Evolutionary conservation across 2,329 filamentous ascomycete genomes (phyloP).

Genomic region (Coniella vitis): DNA sequence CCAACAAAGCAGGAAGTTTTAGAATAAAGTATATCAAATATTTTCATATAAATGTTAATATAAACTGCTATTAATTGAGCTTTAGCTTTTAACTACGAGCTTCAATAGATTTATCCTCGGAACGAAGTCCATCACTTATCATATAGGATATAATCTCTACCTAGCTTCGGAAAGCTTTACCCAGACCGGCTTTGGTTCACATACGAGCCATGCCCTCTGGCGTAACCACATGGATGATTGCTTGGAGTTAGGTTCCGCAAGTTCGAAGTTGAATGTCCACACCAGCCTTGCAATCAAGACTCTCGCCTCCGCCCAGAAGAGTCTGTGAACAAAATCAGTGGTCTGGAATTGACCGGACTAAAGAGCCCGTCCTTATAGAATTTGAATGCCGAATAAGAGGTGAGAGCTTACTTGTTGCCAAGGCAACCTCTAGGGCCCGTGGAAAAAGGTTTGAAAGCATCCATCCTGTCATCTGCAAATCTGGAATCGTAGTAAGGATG

Average conservation of each 20-base stretch:
- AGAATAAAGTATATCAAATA: too few species aligned
- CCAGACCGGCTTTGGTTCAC: not conserved
- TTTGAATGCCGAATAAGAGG: not conserved
- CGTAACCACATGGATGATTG: not conserved
- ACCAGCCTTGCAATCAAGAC: not conserved
- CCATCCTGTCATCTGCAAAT: not conserved
- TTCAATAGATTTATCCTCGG: too few species aligned
- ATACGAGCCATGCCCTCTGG: not conserved
- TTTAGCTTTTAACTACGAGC: too few species aligned
- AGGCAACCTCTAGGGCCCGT: conserved; percentile 9
- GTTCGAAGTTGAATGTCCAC: not conserved
- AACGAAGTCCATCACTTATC: too few species aligned
- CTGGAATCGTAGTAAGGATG: not conserved
- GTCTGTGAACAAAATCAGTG: not conserved
- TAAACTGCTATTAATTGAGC: too few species aligned
- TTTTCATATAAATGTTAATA: too few species aligned
- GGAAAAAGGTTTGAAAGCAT: conserved; percentile 1
- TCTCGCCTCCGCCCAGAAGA: not conserved
- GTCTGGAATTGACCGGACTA: not conserved
- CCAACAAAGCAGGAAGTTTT: too few species aligned
- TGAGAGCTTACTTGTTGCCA: conserved; percentile 8
- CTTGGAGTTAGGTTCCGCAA: not conserved
- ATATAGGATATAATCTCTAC: not conserved
- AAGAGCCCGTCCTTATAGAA: not conserved
- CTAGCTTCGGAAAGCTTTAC: not conserved